Conservation (phyloP, 495 filamentous ascomycete species). For the Aspergillus coremiiformis region DNA sequence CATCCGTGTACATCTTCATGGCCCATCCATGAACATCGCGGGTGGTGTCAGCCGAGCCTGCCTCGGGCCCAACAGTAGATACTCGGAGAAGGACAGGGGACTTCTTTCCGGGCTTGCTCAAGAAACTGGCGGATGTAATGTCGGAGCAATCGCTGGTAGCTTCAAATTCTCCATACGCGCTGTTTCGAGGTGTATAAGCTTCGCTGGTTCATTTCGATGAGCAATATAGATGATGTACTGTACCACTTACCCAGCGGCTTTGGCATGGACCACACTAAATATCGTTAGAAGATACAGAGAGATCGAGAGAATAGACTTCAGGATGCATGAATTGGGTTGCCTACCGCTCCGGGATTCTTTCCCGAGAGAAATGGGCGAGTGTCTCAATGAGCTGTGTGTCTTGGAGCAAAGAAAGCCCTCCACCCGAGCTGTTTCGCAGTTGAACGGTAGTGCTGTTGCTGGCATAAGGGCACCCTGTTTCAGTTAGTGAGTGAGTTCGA, state of each 20-base stretch:
- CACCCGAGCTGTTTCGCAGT: neutral
- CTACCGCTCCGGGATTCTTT: slow-evolving; percentile 3
- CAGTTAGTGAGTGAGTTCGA: neutral
- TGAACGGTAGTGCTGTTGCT: neutral
- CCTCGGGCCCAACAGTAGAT: slow-evolving; percentile 53
- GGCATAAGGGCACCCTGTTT: neutral
- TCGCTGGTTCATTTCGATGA: neutral
- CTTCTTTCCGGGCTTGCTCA: slow-evolving; percentile 47
- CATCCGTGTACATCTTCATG: slow-evolving; percentile 63
- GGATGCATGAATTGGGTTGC: neutral
- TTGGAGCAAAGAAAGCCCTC: neutral
- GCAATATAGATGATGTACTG: neutral
- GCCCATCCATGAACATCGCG: slow-evolving; percentile 56
- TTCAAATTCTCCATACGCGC: slow-evolving; percentile 4
- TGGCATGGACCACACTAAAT: slow-evolving; percentile 1
- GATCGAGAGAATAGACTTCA: neutral
- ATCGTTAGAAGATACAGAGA: too few relatives aligned
- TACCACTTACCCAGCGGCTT: neutral
- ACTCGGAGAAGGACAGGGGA: slow-evolving; percentile 49
- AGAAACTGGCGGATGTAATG: slow-evolving; percentile 2
- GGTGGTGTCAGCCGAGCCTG: slow-evolving; percentile 50
- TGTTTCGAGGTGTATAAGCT: neutral
- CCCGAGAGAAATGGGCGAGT: neutral
- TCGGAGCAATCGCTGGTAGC: slow-evolving; percentile 1
- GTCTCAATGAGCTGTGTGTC: slow-evolving; percentile 2